A percentile compares a stretch with the other conserved stretches of the same genome.
These are phyloP conservation scores for Chlamydomonas schloesseri DNA, from an alignment of 139 green algal genomes.

Conservation along the genomic window DNA sequence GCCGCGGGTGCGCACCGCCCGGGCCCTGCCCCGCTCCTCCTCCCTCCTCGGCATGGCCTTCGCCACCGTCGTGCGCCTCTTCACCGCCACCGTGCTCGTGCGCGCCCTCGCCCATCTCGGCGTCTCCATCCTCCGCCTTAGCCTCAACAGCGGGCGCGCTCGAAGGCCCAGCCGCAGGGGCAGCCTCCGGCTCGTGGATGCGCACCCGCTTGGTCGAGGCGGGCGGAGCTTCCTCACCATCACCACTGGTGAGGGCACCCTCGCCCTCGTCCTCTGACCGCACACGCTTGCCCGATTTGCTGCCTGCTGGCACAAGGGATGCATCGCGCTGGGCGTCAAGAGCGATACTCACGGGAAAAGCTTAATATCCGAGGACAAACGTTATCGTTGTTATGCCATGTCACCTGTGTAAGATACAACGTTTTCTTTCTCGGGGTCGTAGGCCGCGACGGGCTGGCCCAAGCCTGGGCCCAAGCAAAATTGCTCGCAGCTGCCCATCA, in stretches of 20 bases:
- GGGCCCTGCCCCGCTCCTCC: not conserved
- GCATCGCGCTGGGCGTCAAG: not conserved
- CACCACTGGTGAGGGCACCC: not conserved
- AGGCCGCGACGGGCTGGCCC: no score
- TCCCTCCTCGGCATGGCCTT: not conserved
- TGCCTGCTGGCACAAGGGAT: constrained; percentile 20
- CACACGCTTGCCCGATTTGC: constrained; percentile 11
- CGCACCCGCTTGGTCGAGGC: constrained; percentile 4
- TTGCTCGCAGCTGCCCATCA: no score
- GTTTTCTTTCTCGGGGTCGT: constrained; percentile 5
- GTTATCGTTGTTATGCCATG: no score
- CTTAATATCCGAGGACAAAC: no score
- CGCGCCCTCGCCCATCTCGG: not conserved
- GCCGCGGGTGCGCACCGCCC: not conserved
- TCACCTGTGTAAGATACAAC: not conserved
- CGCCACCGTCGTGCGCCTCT: not conserved
- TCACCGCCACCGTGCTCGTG: not conserved
- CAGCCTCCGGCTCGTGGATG: not conserved
- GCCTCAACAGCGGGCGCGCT: not conserved
- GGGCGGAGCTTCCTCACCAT: no score
- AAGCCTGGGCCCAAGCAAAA: no score
- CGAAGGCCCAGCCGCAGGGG: not conserved
- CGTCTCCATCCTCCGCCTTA: not conserved
- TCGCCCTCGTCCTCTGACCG: constrained; percentile 16
- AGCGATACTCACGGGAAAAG: no score